Evolutionary conservation across 1,284 basidiomycete species (phyloP).

Genomic region (Xerocomus amazonicus): DNA sequence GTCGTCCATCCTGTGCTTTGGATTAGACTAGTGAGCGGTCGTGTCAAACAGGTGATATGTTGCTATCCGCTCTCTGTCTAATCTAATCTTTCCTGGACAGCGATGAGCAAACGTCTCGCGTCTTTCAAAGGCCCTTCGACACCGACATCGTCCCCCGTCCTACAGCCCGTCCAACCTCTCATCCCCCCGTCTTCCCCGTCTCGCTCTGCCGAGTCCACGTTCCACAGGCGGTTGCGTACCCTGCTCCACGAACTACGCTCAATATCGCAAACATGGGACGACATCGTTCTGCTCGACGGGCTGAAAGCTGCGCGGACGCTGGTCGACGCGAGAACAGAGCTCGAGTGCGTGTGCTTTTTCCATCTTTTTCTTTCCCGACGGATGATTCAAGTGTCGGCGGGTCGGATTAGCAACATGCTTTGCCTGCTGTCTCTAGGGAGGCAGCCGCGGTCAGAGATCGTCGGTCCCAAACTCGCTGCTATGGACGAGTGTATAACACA

Average conservation of each 20-base stretch:
- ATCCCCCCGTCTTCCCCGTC: constrained; percentile 50
- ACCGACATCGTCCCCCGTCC: constrained; percentile 61
- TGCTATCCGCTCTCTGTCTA: constrained; percentile 6
- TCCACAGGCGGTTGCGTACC: constrained; percentile 66
- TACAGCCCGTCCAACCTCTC: constrained; percentile 36
- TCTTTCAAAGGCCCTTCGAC: constrained; percentile 77
- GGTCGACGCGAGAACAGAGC: constrained; percentile 70
- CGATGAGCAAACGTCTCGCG: constrained; percentile 51
- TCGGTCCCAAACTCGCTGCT: constrained; percentile 57
- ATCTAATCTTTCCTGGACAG: constrained; percentile 21
- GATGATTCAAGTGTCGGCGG: background rate
- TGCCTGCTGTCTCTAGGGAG: constrained; percentile 46
- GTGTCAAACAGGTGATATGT: background rate
- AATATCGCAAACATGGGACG: constrained; percentile 68
- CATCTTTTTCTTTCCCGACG: background rate
- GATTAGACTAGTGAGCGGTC: too few species aligned
- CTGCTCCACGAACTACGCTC: constrained; percentile 60
- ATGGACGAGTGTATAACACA: constrained; percentile 64
- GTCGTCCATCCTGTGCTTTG: constrained; percentile 20
- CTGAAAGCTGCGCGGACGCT: constrained; percentile 60
- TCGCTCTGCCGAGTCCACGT: constrained; percentile 57
- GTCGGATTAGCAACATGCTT: constrained; percentile 54
- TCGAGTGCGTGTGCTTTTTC: constrained; percentile 53
- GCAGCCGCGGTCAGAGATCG: constrained; percentile 53
- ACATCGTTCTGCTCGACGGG: constrained; percentile 71